Evolutionary conservation across 2,329 filamentous ascomycete genomes (phyloP).

Genomic region (Fusarium brevicatenulatum): DNA sequence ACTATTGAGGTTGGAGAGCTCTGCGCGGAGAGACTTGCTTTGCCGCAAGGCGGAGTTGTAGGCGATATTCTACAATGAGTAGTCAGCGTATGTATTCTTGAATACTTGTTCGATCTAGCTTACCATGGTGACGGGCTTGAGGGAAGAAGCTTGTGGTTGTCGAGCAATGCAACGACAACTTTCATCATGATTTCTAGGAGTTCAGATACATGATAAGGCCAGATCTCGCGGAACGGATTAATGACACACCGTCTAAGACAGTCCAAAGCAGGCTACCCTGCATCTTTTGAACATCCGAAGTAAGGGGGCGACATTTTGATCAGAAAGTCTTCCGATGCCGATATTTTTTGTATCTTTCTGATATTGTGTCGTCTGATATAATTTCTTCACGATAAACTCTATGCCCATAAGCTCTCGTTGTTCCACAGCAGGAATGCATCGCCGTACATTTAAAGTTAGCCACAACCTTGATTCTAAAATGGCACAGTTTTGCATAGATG

Average conservation of each 20-base stretch:
- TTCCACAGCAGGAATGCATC: neutral
- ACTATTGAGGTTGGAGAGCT: constrained; percentile 76
- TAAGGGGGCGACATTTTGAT: neutral
- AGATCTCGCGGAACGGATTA: constrained; percentile 43
- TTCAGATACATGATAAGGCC: constrained; percentile 39
- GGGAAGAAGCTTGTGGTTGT: constrained; percentile 10
- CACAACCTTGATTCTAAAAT: fast-evolving
- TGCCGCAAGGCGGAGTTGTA: constrained; percentile 90
- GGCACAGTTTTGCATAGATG: fast-evolving
- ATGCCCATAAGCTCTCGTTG: neutral
- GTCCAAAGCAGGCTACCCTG: constrained; percentile 11
- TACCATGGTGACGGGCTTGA: constrained; percentile 43
- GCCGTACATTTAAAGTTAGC: too few species aligned
- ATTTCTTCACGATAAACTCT: neutral
- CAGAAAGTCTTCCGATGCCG: neutral
- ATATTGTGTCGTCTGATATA: too few species aligned
- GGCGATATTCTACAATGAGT: constrained; percentile 71
- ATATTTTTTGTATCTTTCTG: too few species aligned
- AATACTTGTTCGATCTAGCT: neutral
- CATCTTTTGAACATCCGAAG: neutral
- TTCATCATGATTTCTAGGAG: constrained; percentile 37
- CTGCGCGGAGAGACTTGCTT: constrained; percentile 80
- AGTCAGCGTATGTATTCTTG: neutral
- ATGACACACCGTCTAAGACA: constrained; percentile 6
- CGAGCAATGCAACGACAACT: constrained; percentile 18